Conservation (phyloP, 257 asterid genomes). For the Eucommia ulmoides region DNA sequence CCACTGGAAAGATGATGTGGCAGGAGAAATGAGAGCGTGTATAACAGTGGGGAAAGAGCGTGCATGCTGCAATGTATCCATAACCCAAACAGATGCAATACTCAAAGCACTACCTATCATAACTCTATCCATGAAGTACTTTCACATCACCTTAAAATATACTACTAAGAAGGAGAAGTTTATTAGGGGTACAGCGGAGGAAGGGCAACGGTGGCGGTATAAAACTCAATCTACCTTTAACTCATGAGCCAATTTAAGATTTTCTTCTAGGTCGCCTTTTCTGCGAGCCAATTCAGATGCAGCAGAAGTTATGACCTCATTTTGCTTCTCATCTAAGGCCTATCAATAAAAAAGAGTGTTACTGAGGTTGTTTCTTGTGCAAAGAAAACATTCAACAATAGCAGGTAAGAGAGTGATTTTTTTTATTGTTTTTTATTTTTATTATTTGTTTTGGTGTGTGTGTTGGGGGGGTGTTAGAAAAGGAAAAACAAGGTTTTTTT, state of each 20-base stretch:
- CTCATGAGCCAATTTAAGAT: conserved; percentile 71
- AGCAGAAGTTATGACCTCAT: conserved; percentile 72
- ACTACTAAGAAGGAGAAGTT: background rate
- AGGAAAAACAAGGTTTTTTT: background rate
- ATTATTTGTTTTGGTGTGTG: too few relatives aligned
- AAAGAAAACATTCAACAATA: background rate
- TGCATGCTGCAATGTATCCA: too few relatives aligned
- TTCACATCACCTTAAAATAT: too few relatives aligned
- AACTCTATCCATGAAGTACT: too few relatives aligned
- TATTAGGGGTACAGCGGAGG: background rate
- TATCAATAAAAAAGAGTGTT: conserved; percentile 13
- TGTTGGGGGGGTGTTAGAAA: conserved; percentile 4
- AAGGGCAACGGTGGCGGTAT: background rate
- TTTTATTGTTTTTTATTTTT: too few relatives aligned
- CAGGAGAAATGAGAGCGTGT: too few relatives aligned
- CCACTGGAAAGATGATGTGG: too few relatives aligned
- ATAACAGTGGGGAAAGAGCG: too few relatives aligned
- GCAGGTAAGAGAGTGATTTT: conserved; percentile 4
- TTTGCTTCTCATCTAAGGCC: conserved; percentile 96
- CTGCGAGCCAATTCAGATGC: conserved; percentile 79
- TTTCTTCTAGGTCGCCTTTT: conserved; percentile 91
- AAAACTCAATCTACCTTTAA: conserved; percentile 51
- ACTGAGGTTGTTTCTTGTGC: background rate
- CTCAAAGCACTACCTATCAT: too few relatives aligned
- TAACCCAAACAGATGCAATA: too few relatives aligned